Conservation (phyloP, 2,329 filamentous ascomycete genomes). For the Pyrenochaeta sp. region DNA sequence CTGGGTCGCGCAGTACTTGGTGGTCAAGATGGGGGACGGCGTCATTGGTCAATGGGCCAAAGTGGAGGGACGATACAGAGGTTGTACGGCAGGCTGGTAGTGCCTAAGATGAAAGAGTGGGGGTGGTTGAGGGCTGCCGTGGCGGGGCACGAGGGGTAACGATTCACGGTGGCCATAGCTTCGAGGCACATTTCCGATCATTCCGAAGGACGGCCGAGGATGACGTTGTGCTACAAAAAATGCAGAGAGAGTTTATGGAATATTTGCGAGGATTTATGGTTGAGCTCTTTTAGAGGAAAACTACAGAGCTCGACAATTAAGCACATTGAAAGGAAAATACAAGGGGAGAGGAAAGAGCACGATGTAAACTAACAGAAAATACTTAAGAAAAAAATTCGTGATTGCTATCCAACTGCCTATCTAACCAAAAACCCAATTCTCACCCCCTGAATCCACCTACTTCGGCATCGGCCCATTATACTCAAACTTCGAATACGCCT, state of each 20-base stretch:
- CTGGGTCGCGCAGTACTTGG: neutral
- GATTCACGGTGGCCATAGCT: constrained; percentile 10
- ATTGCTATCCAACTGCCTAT: no score
- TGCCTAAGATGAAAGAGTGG: constrained; percentile 28
- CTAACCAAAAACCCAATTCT: no score
- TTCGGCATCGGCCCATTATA: constrained; percentile 25
- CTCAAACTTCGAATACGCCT: constrained; percentile 32
- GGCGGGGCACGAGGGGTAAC: constrained; percentile 12
- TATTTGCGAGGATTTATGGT: no score
- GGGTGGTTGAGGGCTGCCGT: constrained; percentile 13
- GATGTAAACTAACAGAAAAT: no score
- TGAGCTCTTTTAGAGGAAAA: no score
- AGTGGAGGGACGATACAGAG: constrained; percentile 5
- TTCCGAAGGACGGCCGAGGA: constrained; percentile 14
- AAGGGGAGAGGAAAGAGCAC: neutral
- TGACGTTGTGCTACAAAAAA: no score
- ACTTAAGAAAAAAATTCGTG: no score
- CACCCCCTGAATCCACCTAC: no score
- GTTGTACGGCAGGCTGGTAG: constrained; percentile 14
- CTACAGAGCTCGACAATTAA: no score
- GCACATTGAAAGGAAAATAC: no score
- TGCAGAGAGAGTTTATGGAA: no score
- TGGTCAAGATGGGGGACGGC: constrained; percentile 11
- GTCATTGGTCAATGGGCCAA: constrained; percentile 12
- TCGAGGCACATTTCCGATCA: constrained; percentile 11